Conservation (phyloP, 164 flowering plant species). For the Paratinospora sagittata region DNA sequence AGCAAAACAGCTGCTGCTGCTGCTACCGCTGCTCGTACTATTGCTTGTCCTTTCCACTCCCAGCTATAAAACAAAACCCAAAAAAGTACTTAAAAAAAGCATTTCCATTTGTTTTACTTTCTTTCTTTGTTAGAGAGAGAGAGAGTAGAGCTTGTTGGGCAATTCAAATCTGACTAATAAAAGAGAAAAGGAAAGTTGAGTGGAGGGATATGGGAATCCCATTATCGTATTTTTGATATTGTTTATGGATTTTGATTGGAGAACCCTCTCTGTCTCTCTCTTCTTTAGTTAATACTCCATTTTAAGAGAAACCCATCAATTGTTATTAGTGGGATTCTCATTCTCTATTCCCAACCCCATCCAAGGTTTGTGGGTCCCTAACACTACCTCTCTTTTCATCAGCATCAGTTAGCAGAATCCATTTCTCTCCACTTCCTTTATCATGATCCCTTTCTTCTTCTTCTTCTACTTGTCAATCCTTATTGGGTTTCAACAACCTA, state of each 20-base stretch:
- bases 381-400: slow-evolving; percentile 8
- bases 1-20: too few species aligned
- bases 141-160: not conserved
- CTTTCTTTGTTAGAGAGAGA: not conserved
- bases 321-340: slow-evolving; percentile 34
- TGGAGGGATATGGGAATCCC: not conserved
- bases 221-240: not conserved
- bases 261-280: not conserved
- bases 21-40: too few species aligned
- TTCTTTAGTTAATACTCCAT: not conserved
- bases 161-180: not conserved
- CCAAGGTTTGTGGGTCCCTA: slow-evolving; percentile 29
- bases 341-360: too few species aligned
- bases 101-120: too few species aligned
- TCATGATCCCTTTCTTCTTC: slow-evolving; percentile 13
- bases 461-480: slow-evolving; percentile 7
- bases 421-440: not conserved
- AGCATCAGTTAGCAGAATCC: not conserved
- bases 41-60: too few species aligned
- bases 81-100: too few species aligned
- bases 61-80: too few species aligned
- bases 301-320: not conserved
- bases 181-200: not conserved
- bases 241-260: not conserved
- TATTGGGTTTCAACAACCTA: slow-evolving; percentile 10